These are phyloP conservation scores for Musa itinerans DNA, from an alignment of 176 grass and related monocot species.

Conservation along the genomic window DNA sequence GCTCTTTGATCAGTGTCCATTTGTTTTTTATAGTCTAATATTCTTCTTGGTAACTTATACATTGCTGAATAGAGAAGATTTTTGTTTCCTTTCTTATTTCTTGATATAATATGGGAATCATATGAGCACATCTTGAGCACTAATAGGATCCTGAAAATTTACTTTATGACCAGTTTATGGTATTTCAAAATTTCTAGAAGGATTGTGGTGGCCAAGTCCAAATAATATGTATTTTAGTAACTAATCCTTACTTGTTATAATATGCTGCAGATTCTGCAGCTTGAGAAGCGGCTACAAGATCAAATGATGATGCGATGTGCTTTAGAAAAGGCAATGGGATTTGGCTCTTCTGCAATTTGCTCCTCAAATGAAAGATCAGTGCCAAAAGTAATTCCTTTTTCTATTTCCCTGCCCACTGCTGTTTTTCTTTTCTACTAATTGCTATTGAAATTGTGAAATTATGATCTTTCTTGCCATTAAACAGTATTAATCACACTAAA, in stretches of 20 bases:
- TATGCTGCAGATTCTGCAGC: conserved; percentile 52
- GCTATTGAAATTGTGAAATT: too few species aligned
- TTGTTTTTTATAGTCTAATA: background rate
- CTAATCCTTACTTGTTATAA: background rate
- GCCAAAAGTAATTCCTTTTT: conserved; percentile 48
- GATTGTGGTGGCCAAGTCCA: background rate
- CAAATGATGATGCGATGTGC: conserved; percentile 58
- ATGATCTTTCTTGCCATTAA: too few species aligned
- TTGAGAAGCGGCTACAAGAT: conserved; percentile 81
- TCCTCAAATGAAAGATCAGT: conserved; percentile 52
- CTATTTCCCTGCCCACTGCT: background rate
- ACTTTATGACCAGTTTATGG: too few species aligned
- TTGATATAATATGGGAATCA: too few species aligned
- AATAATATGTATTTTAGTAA: background rate
- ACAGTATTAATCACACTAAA: too few species aligned
- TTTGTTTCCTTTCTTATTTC: too few species aligned
- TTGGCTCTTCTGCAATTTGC: conserved; percentile 36
- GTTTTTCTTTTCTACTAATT: background rate
- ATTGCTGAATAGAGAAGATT: too few species aligned
- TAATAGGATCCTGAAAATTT: too few species aligned
- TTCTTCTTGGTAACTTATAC: background rate
- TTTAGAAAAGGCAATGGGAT: conserved; percentile 75
- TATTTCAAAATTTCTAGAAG: too few species aligned
- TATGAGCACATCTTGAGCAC: too few species aligned
- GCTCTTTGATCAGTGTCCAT: too few species aligned